A percentile compares a stretch with the other conserved stretches of the same genome.
phyloP scores from a whole-genome alignment of 345 rosid genomes.

The Crucihimalaya himalaica region DNA sequence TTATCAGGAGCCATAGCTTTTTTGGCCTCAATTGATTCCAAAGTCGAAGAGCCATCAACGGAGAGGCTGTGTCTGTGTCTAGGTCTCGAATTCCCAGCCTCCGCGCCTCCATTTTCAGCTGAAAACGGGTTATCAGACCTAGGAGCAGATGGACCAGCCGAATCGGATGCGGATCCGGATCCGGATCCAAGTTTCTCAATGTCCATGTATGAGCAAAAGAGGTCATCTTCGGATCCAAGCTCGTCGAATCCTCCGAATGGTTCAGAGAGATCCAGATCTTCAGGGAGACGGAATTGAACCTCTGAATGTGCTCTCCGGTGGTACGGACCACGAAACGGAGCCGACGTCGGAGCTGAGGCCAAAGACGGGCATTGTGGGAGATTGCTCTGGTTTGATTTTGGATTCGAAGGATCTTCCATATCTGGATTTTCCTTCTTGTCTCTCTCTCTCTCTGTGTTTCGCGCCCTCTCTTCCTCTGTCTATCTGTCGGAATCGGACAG shows the following conservation, averaged over 20 bases:
- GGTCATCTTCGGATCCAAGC: slow-evolving; percentile 79
- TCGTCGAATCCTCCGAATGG: slow-evolving; percentile 56
- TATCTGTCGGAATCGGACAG: slow-evolving; percentile 40
- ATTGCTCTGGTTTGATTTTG: slow-evolving; percentile 27
- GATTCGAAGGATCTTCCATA: slow-evolving; percentile 51
- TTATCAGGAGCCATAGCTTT: slow-evolving; percentile 96
- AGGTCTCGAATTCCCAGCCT: slow-evolving; percentile 38
- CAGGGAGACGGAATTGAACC: slow-evolving; percentile 74
- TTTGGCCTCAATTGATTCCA: slow-evolving; percentile 81
- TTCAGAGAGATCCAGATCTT: slow-evolving; percentile 70
- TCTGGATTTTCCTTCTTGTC: slow-evolving; percentile 5
- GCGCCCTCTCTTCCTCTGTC: slow-evolving; percentile 17
- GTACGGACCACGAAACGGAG: slow-evolving; percentile 48
- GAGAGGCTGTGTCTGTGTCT: slow-evolving; percentile 88
- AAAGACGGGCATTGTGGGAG: slow-evolving; percentile 27
- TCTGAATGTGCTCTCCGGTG: slow-evolving; percentile 88
- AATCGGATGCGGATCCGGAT: slow-evolving; percentile 47
- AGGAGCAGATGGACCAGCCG: slow-evolving; percentile 45
- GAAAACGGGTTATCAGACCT: slow-evolving; percentile 40
- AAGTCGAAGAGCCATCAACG: slow-evolving; percentile 58
- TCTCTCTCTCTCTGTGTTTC: slow-evolving; percentile 2
- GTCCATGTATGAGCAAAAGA: slow-evolving; percentile 80
- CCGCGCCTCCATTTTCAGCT: slow-evolving; percentile 14
- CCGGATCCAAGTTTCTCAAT: slow-evolving; percentile 75
- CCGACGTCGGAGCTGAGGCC: slow-evolving; percentile 23